Conservation (phyloP, 2,329 filamentous ascomycete species). For the Rhynchosporium graminicola region DNA sequence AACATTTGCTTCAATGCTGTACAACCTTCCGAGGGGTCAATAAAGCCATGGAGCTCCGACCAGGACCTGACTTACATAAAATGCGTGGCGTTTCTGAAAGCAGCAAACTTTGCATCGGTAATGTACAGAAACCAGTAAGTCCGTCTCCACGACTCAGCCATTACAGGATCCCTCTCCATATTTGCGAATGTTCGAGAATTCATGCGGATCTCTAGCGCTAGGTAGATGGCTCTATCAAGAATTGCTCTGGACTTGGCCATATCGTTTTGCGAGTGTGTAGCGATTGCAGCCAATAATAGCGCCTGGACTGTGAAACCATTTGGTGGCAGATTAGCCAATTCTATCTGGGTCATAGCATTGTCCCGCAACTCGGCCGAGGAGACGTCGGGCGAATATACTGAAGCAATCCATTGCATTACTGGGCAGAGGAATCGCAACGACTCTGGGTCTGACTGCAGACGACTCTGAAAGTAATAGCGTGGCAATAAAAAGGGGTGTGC, state of each 20-base stretch:
- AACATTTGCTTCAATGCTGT: slow-evolving; percentile 39
- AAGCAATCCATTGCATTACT: slow-evolving; percentile 45
- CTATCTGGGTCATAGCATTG: slow-evolving; percentile 30
- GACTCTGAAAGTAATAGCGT: slow-evolving; percentile 39
- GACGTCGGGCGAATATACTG: slow-evolving; percentile 40
- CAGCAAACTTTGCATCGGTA: slow-evolving; percentile 33
- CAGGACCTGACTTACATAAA: slow-evolving; percentile 29
- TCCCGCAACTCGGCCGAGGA: slow-evolving; percentile 41
- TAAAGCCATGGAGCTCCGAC: neutral
- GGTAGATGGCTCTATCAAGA: slow-evolving; percentile 52
- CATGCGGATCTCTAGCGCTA: slow-evolving; percentile 63
- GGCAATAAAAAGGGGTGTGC: slow-evolving; percentile 44
- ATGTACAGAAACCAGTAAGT: slow-evolving; percentile 47
- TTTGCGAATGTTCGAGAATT: slow-evolving; percentile 56
- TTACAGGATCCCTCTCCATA: slow-evolving; percentile 40
- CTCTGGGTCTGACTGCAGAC: slow-evolving; percentile 40
- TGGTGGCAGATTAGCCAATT: slow-evolving; percentile 36
- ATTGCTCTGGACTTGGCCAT: slow-evolving; percentile 34
- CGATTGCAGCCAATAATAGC: slow-evolving; percentile 43
- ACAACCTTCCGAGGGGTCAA: slow-evolving; percentile 27
- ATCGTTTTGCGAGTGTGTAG: slow-evolving; percentile 41
- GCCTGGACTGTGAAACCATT: slow-evolving; percentile 43
- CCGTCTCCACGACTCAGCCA: slow-evolving; percentile 46
- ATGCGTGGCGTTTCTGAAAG: slow-evolving; percentile 27
- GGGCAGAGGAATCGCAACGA: slow-evolving; percentile 37